Conservation (phyloP, 306 rosid genomes). For the Purshia tridentata region DNA sequence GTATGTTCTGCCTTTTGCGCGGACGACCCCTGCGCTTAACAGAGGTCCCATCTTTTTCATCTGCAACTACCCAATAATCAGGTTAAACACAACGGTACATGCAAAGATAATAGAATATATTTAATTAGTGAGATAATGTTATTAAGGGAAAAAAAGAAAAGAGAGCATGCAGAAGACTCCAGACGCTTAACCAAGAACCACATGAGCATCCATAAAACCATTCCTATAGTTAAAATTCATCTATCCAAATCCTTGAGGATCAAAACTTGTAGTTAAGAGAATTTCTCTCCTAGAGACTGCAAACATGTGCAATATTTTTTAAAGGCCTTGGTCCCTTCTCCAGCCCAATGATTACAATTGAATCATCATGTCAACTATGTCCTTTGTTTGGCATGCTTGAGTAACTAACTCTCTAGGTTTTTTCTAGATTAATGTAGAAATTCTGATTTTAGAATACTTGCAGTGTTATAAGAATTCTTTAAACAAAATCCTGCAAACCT, state of each 20-base stretch:
- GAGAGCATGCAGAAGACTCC: not conserved
- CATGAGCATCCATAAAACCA: not conserved
- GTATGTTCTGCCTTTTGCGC: conserved; percentile 58
- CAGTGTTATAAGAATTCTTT: not conserved
- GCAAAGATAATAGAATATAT: not conserved
- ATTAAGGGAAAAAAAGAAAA: no score
- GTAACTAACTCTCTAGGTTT: not conserved
- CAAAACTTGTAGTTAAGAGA: no score
- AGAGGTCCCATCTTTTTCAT: conserved; percentile 71
- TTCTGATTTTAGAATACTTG: not conserved
- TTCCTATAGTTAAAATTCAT: no score
- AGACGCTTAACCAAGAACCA: not conserved
- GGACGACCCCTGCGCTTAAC: conserved; percentile 91
- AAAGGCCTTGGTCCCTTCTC: no score
- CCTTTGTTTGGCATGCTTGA: not conserved
- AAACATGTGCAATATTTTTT: no score
- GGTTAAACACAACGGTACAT: conserved; percentile 11
- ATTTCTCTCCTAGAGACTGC: no score
- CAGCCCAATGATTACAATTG: no score
- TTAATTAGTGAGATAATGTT: no score
- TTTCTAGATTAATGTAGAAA: not conserved
- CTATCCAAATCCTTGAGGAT: no score
- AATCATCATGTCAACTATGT: not conserved
- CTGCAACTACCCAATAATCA: conserved; percentile 42
- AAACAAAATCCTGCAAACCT: not conserved